Conservation (phyloP, 345 rosid genomes). For the Erodium maritimum region DNA sequence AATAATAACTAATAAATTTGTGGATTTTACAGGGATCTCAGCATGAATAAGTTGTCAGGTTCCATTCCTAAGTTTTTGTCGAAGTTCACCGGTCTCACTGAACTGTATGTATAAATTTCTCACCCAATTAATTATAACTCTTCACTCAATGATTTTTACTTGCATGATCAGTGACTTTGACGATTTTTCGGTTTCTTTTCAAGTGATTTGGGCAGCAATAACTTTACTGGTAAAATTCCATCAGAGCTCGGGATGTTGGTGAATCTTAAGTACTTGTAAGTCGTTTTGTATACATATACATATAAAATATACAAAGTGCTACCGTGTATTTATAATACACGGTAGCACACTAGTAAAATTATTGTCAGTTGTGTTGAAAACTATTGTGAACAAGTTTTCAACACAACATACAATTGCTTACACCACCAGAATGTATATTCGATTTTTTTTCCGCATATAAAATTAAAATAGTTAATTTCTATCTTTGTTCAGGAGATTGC, state of each 20-base stretch:
- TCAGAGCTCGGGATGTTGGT: neutral
- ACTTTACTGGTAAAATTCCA: neutral
- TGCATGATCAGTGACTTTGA: neutral
- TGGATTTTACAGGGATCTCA: neutral
- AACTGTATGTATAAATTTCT: neutral
- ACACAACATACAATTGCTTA: no score
- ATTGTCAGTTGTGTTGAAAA: no score
- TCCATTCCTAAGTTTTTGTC: neutral
- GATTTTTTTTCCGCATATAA: no score
- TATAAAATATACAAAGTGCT: no score
- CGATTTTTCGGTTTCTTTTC: neutral
- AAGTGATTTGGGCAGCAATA: neutral
- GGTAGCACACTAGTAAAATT: no score
- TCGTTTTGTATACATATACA: no score
- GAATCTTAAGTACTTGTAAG: neutral
- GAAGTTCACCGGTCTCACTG: neutral
- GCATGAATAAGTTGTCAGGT: neutral
- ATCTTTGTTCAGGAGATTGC: neutral
- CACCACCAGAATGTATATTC: no score
- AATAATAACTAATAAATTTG: no score
- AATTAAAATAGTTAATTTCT: no score
- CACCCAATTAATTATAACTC: neutral
- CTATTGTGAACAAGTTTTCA: no score
- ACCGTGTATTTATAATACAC: no score
- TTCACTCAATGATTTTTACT: neutral